Evolutionary conservation across 495 filamentous ascomycete genomes (phyloP).

Genomic region (Sporormia fimetaria): DNA sequence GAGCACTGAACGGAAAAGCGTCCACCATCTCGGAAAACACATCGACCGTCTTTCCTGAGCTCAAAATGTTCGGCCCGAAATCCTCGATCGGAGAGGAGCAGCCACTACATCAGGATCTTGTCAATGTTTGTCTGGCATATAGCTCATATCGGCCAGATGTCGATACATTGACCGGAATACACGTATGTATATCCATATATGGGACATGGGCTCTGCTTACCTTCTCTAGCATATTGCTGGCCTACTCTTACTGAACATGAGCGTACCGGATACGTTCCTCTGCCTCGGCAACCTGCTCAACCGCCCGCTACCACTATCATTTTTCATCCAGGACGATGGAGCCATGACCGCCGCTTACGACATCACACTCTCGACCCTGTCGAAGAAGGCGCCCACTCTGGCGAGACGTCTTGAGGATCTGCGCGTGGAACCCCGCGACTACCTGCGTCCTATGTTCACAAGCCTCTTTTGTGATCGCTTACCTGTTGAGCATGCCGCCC

Average conservation of each 20-base stretch:
- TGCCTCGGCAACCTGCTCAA: constrained; percentile 82
- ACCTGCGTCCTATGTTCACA: constrained; percentile 49
- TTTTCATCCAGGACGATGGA: constrained; percentile 64
- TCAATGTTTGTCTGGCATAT: constrained; percentile 80
- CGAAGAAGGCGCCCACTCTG: constrained; percentile 47
- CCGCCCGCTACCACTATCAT: constrained; percentile 74
- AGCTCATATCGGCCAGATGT: constrained; percentile 90
- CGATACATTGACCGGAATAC: constrained; percentile 77
- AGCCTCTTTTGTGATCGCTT: constrained; percentile 47
- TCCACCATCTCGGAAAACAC: constrained; percentile 60
- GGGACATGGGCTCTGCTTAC: background rate
- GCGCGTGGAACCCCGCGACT: constrained; percentile 38
- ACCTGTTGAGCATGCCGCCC: constrained; percentile 59
- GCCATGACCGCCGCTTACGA: constrained; percentile 62
- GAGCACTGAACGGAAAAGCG: constrained; percentile 41
- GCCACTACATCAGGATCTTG: constrained; percentile 61
- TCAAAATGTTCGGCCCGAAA: constrained; percentile 55
- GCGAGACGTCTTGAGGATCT: constrained; percentile 50
- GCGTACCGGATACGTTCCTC: constrained; percentile 62
- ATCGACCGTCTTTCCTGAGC: constrained; percentile 64
- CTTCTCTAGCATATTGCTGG: constrained; percentile 60
- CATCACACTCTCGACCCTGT: constrained; percentile 57
- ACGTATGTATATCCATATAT: constrained; percentile 42
- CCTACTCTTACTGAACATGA: constrained; percentile 74
- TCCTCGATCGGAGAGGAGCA: constrained; percentile 40